These are phyloP conservation scores for Saccharum hybrid DNA, from an alignment of 202 grass and related monocot genomes.

Conservation along the genomic window DNA sequence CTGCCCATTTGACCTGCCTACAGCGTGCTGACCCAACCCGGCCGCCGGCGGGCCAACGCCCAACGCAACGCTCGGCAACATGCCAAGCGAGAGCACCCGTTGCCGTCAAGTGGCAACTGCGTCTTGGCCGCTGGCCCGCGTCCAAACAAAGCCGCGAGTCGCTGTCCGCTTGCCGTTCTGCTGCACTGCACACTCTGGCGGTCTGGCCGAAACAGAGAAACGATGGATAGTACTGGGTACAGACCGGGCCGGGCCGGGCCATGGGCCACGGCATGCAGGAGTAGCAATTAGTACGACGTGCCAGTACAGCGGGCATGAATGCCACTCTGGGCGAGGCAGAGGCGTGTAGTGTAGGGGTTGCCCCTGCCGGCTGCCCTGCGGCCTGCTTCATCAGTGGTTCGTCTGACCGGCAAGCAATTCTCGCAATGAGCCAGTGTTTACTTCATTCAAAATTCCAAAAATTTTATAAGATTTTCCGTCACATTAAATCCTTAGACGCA, in stretches of 20 bases:
- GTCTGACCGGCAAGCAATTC: slow-evolving; percentile 31
- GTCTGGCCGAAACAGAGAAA: too few species aligned
- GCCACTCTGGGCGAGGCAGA: slow-evolving; percentile 18
- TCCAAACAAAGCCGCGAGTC: background rate
- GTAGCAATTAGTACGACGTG: slow-evolving; percentile 27
- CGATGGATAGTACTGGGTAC: too few species aligned
- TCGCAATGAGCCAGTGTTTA: too few species aligned
- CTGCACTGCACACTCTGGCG: background rate
- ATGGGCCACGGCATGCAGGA: background rate
- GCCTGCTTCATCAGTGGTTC: background rate
- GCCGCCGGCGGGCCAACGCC: background rate
- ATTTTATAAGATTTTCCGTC: too few species aligned
- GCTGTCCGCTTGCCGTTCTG: slow-evolving; percentile 19
- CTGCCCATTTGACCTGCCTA: slow-evolving; percentile 43
- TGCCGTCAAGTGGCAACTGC: background rate
- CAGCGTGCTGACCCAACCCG: slow-evolving; percentile 24
- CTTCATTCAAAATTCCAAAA: too few species aligned
- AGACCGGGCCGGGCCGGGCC: background rate
- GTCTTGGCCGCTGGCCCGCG: background rate
- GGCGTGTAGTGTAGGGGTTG: background rate
- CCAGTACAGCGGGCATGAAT: slow-evolving; percentile 40
- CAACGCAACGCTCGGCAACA: background rate
- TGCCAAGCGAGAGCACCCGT: background rate
- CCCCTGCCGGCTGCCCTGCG: slow-evolving; percentile 5
- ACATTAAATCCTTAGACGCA: too few species aligned